These are phyloP conservation scores for Speleostelium caveatum DNA, from an alignment of 78 protist species.

Conservation along the genomic window DNA sequence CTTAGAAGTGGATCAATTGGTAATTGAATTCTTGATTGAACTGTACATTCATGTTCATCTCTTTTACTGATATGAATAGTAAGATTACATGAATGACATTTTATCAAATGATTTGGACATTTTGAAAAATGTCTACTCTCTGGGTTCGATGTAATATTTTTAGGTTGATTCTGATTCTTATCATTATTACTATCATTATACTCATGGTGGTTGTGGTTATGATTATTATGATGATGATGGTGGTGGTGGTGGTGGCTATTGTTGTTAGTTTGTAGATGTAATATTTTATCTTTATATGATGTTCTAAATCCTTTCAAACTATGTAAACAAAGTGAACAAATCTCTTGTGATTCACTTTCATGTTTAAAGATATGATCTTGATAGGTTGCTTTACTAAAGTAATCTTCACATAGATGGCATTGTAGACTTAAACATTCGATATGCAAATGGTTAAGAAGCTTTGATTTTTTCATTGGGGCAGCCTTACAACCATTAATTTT, in stretches of 20 bases:
- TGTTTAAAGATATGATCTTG: slow-evolving; percentile 17
- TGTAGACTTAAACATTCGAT: slow-evolving; percentile 12
- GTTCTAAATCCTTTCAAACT: not conserved
- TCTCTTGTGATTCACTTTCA: slow-evolving; percentile 26
- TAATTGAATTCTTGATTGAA: too few relatives aligned
- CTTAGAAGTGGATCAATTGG: too few relatives aligned
- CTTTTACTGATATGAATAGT: too few relatives aligned
- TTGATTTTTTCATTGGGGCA: not conserved
- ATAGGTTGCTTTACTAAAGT: not conserved
- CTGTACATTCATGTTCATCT: too few relatives aligned
- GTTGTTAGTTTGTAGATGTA: not conserved
- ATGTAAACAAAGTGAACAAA: slow-evolving; percentile 21
- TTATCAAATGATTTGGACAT: slow-evolving; percentile 14
- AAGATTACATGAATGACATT: slow-evolving; percentile 35
- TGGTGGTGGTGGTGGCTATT: not conserved
- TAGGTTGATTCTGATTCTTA: not conserved
- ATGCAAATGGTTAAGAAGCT: slow-evolving; percentile 14
- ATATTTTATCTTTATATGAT: slow-evolving; percentile 22
- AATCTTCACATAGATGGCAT: slow-evolving; percentile 17
- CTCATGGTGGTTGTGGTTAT: not conserved
- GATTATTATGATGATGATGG: not conserved
- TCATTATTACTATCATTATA: not conserved
- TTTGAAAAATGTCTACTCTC: slow-evolving; percentile 16
- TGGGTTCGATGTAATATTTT: not conserved
- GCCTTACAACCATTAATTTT: not conserved